Percentiles rank a stretch among this genome's conserved stretches.
These are phyloP conservation scores for Vitis hybrid DNA, from an alignment of 177 flowering plant species.

Conservation along the genomic window DNA sequence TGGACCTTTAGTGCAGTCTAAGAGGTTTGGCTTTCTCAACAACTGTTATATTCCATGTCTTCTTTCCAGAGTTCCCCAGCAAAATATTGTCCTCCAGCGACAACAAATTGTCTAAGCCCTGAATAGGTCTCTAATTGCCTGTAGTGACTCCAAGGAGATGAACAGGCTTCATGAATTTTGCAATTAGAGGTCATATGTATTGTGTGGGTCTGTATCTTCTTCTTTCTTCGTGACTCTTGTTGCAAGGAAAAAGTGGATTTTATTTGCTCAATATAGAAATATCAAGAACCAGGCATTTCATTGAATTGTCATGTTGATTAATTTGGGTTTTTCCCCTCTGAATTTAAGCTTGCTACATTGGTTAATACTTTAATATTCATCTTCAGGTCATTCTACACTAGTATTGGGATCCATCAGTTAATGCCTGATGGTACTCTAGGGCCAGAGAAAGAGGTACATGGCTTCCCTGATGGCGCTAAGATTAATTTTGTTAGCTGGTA, in stretches of 20 bases:
- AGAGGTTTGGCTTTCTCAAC: background rate
- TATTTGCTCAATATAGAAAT: background rate
- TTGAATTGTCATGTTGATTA: background rate
- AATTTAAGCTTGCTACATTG: background rate
- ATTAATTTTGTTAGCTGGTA: constrained; percentile 90
- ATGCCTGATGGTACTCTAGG: constrained; percentile 79
- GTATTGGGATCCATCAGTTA: constrained; percentile 80
- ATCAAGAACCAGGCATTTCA: background rate
- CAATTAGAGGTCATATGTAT: background rate
- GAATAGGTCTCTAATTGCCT: no score
- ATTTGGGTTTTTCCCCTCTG: background rate
- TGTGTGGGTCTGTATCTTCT: no score
- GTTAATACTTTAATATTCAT: constrained; percentile 1
- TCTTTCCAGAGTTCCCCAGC: background rate
- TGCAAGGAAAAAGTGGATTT: background rate
- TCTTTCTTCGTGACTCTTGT: no score
- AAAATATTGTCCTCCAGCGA: background rate
- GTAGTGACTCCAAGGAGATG: no score
- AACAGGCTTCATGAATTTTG: background rate
- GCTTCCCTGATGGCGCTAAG: constrained; percentile 88
- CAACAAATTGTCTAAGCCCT: no score
- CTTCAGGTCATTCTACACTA: constrained; percentile 91
- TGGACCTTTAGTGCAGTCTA: background rate
- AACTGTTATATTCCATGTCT: no score
- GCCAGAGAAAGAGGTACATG: constrained; percentile 80